A percentile compares a stretch with the other conserved stretches of the same genome.
phyloP scores from a whole-genome alignment of 306 rosid genomes.

The Quercus rubra region DNA sequence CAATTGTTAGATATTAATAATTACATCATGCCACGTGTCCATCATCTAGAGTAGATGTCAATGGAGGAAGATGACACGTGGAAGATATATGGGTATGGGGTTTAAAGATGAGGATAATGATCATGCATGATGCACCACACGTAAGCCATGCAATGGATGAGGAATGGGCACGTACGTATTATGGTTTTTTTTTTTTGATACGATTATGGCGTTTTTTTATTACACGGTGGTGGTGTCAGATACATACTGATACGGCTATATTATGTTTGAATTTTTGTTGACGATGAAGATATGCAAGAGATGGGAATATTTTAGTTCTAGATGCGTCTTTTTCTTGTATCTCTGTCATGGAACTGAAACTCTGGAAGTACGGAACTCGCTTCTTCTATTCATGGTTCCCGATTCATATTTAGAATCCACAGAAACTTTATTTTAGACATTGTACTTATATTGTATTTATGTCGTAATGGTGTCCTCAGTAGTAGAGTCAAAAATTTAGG shows the following conservation, averaged over 20 bases:
- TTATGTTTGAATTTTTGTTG: not conserved
- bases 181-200: no score
- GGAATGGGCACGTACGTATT: slow-evolving; percentile 22
- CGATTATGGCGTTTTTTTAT: not conserved
- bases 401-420: no score
- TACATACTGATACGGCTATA: not conserved
- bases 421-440: no score
- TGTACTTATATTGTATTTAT: no score
- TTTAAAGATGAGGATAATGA: not conserved
- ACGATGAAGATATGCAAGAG: no score
- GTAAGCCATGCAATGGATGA: slow-evolving; percentile 14
- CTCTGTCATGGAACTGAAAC: no score
- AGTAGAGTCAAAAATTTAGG: rapidly evolving
- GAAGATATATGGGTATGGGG: slow-evolving; percentile 12
- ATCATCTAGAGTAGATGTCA: not conserved
- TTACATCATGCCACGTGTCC: slow-evolving; percentile 32
- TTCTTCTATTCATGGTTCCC: no score
- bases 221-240: not conserved
- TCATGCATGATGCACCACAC: not conserved
- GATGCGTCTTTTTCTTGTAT: no score
- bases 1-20: no score
- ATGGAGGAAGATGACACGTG: slow-evolving; percentile 16
- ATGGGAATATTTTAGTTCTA: no score
- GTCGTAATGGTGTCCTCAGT: no score
- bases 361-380: no score